Evolutionary conservation across 768 basidiomycete species (phyloP).

Genomic region (Trametes cinnabarina): DNA sequence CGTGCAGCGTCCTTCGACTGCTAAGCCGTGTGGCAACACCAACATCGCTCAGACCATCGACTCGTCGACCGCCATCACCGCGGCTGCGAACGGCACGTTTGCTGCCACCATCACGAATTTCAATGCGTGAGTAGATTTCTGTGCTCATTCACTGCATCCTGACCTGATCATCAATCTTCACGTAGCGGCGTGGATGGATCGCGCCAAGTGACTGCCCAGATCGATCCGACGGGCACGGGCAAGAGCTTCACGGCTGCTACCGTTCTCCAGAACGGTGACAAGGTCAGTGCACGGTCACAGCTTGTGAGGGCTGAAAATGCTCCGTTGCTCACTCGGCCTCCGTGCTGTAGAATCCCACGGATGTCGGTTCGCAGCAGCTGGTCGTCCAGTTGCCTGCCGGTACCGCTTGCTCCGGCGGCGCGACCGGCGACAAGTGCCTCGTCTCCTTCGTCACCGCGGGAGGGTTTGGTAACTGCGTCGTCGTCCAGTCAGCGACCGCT

Average conservation of each 20-base stretch:
- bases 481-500: constrained; percentile 36
- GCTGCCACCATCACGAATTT: constrained; percentile 43
- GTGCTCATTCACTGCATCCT: neutral
- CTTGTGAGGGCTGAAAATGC: no score
- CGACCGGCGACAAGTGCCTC: constrained; percentile 44
- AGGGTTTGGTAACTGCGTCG: constrained; percentile 56
- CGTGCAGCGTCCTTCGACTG: constrained; percentile 31
- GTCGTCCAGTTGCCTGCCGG: constrained; percentile 46
- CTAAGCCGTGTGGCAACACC: constrained; percentile 42
- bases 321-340: no score
- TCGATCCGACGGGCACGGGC: constrained; percentile 42
- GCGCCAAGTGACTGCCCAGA: constrained; percentile 41
- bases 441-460: constrained; percentile 48
- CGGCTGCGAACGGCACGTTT: constrained; percentile 41
- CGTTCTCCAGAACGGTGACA: constrained; percentile 45
- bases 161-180: no score
- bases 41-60: constrained; percentile 42
- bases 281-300: constrained; percentile 37
- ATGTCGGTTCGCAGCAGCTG: constrained; percentile 39
- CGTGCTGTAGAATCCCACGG: constrained; percentile 36
- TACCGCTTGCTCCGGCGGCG: constrained; percentile 51
- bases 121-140: constrained; percentile 38
- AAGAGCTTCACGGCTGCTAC: constrained; percentile 35
- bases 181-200: constrained; percentile 45
- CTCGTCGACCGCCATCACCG: constrained; percentile 29